Conservation (phyloP, 257 asterid genomes). For the Datura wrightii region DNA sequence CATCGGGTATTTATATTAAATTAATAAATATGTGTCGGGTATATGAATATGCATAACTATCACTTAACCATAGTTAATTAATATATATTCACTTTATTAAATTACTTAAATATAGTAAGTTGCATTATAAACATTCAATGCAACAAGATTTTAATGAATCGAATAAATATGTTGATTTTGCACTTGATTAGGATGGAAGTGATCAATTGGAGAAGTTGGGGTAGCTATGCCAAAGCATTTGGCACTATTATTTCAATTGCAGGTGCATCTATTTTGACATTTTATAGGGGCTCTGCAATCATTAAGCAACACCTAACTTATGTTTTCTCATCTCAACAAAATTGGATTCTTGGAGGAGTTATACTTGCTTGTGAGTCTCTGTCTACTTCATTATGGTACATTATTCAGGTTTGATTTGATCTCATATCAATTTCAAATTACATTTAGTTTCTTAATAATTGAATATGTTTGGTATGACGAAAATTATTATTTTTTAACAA, state of each 20-base stretch:
- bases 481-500: too few relatives aligned
- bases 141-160: not conserved
- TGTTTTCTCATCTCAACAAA: constrained; percentile 39
- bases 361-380: constrained; percentile 50
- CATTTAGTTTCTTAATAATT: too few relatives aligned
- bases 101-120: too few relatives aligned
- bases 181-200: not conserved
- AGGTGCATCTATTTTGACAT: not conserved
- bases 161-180: not conserved
- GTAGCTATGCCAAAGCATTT: constrained; percentile 19
- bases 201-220: constrained; percentile 4
- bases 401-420: constrained; percentile 47
- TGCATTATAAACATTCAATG: too few relatives aligned
- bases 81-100: too few relatives aligned
- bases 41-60: too few relatives aligned
- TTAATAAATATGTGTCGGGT: too few relatives aligned
- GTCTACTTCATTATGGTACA: constrained; percentile 59
- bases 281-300: not conserved
- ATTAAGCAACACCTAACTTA: not conserved
- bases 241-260: not conserved
- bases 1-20: too few relatives aligned
- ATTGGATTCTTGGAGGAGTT: constrained; percentile 55
- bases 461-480: too few relatives aligned
- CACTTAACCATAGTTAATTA: too few relatives aligned
- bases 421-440: too few relatives aligned